Evolutionary conservation across 225 moss, liverwort and hornwort species (phyloP).

Genomic region (Bryoerythrophyllum caledonicum): DNA sequence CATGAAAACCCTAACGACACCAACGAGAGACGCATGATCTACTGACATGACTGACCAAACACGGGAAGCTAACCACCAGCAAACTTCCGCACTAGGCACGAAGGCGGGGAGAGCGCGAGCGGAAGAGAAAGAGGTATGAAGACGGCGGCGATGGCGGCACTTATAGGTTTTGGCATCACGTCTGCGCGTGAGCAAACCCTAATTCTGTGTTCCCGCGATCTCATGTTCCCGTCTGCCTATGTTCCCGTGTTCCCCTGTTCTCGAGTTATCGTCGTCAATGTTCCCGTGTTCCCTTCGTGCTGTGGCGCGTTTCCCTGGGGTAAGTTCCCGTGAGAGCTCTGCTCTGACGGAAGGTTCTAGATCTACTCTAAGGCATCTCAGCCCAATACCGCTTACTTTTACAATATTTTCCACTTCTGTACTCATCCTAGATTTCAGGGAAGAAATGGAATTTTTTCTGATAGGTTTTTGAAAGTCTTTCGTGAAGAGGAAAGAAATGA

Average conservation of each 20-base stretch:
- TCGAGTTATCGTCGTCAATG: too few relatives aligned
- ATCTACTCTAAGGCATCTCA: neutral
- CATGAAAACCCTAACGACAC: neutral
- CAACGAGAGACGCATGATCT: neutral
- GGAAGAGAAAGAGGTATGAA: neutral
- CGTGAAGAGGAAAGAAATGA: too few relatives aligned
- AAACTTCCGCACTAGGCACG: too few relatives aligned
- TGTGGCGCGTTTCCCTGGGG: neutral
- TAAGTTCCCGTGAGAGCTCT: neutral
- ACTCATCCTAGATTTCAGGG: too few relatives aligned
- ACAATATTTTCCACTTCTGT: too few relatives aligned
- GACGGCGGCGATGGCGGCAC: neutral
- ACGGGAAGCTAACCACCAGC: rapidly evolving
- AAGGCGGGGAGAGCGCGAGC: neutral
- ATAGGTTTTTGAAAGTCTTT: too few relatives aligned
- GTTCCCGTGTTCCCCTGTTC: neutral
- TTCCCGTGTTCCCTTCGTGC: neutral
- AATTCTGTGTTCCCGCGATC: neutral
- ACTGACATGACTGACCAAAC: rapidly evolving
- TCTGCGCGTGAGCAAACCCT: neutral
- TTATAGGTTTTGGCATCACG: constrained; percentile 3
- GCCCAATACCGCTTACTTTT: too few relatives aligned
- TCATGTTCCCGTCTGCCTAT: too few relatives aligned
- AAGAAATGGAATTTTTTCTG: too few relatives aligned
- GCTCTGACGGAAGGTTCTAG: too few relatives aligned